Evolutionary conservation across 2,329 filamentous ascomycete genomes (phyloP), one percentile per base, ranked within the genome.

Genomic region (Ceratocystiopsis brevicomis): DNA sequence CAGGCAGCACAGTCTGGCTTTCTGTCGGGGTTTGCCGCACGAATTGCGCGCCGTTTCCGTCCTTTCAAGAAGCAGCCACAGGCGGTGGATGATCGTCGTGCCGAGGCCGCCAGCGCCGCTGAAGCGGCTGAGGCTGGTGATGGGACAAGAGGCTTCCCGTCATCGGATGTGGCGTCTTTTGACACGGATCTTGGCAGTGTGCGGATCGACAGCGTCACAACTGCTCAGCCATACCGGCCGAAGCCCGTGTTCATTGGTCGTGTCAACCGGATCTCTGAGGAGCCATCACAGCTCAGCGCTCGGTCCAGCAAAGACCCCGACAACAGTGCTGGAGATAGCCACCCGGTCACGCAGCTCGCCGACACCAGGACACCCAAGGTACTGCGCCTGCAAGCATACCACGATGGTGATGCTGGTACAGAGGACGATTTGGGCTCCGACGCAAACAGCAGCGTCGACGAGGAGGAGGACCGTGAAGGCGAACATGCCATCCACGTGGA

Each of bases 161-260:
- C 47, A 17, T 41, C 43, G 2, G 42, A 43, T 15, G 42, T 44
- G 3, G 38, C 46, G 4, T 51, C 49, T 4, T 38, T 50, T 12
- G 45, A 49, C 18, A 47, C 48, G 11, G 49, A 51, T 9, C 15
- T 49, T 1, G 48, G 49, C 17, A 51, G 48, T 25, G 45, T 51
- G 25, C 43, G 42, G 4, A 41, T 50, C 40, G 45, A 45, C 21
- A 44, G 47, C 21, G 40, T 48, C 12, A 50, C 49, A 0, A 50
- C 48, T 4, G 49, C 44, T 1, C 44, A 51, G 41, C 49, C 48
- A 14, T 48, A 45, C 36, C 44, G 45, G 40, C 49, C 49, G 8
- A 41, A 44, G 30, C 49, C 45, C 4, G 48, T 51, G 9, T 51
- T 50, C 12, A 49, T 51, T 30, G 39, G 40, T 15, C 43, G 45